These are phyloP conservation scores for Escallonia rubra DNA, from an alignment of 129 eudicot genomes.

Conservation along the genomic window DNA sequence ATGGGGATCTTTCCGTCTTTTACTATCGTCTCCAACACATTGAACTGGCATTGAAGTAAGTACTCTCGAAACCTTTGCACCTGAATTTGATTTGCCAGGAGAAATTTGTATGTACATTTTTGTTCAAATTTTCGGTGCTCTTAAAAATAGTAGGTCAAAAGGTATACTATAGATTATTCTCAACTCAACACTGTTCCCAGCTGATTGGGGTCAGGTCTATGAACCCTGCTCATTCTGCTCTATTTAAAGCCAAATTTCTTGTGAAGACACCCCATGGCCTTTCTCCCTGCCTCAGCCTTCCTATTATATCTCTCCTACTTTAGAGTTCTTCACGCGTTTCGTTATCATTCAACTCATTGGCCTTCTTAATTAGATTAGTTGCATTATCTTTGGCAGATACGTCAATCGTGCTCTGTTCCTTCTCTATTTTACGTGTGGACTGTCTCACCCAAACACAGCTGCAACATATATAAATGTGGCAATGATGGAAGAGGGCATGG, in stretches of 20 bases:
- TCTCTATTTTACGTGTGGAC: slow-evolving; percentile 94
- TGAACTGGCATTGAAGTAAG: slow-evolving; percentile 92
- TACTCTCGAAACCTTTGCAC: neutral
- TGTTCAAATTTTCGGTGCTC: slow-evolving; percentile 1
- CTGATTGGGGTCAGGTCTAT: no score
- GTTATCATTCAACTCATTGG: neutral
- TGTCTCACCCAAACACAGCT: slow-evolving; percentile 98
- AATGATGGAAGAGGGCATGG: slow-evolving; percentile 99
- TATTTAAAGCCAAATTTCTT: no score
- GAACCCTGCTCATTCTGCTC: no score
- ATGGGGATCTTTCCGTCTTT: slow-evolving; percentile 98
- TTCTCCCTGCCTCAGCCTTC: neutral
- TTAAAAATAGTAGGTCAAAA: no score
- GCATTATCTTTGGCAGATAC: slow-evolving; percentile 49
- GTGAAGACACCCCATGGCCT: neutral
- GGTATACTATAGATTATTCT: neutral
- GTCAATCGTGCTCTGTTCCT: slow-evolving; percentile 96
- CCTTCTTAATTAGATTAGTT: neutral
- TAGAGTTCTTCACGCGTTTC: neutral
- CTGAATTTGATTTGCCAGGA: neutral
- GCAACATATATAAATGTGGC: slow-evolving; percentile 98
- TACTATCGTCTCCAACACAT: slow-evolving; percentile 98
- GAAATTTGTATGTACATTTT: neutral
- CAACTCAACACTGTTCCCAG: no score
- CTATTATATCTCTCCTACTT: neutral